These are phyloP conservation scores for Colletotrichum tanaceti DNA, from an alignment of 2,329 filamentous ascomycete species.

Conservation along the genomic window DNA sequence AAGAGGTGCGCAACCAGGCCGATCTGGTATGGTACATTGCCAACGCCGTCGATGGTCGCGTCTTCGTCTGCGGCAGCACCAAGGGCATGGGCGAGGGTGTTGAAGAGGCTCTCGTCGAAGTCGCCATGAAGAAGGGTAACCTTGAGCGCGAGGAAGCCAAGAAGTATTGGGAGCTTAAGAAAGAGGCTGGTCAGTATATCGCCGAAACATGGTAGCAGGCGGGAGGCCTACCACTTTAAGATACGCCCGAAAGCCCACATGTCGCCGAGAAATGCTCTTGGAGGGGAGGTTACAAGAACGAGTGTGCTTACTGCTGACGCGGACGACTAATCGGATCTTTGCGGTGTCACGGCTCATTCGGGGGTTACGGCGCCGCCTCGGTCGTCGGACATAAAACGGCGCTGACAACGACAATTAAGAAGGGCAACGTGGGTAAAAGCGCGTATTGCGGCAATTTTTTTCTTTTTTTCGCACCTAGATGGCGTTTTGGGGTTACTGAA, in stretches of 20 bases:
- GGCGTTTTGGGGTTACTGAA: constrained; percentile 29
- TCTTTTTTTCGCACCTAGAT: constrained; percentile 7
- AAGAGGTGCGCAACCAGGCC: constrained; percentile 90
- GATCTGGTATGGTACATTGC: constrained; percentile 99
- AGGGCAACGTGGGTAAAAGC: constrained; percentile 10
- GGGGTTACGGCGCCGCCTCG: constrained; percentile 25
- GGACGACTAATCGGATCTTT: constrained; percentile 22
- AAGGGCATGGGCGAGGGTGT: constrained; percentile 99
- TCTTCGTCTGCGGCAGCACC: constrained; percentile 95
- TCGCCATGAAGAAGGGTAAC: constrained; percentile 93
- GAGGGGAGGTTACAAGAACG: not conserved
- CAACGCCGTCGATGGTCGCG: constrained; percentile 92
- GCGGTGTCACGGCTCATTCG: constrained; percentile 22
- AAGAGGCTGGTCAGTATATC: constrained; percentile 93
- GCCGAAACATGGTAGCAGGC: constrained; percentile 78
- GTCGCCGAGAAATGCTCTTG: constrained; percentile 13
- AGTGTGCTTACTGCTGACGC: constrained; percentile 21
- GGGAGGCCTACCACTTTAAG: constrained; percentile 10
- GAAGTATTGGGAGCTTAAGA: constrained; percentile 92
- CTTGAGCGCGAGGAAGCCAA: constrained; percentile 83
- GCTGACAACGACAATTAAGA: constrained; percentile 6
- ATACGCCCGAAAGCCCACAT: constrained; percentile 1
- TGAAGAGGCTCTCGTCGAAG: constrained; percentile 85
- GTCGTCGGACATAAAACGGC: constrained; percentile 34
- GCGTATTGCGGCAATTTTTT: constrained; percentile 1